phyloP scores from a whole-genome alignment of 768 basidiomycete species.

The Nidula microcarpa region DNA sequence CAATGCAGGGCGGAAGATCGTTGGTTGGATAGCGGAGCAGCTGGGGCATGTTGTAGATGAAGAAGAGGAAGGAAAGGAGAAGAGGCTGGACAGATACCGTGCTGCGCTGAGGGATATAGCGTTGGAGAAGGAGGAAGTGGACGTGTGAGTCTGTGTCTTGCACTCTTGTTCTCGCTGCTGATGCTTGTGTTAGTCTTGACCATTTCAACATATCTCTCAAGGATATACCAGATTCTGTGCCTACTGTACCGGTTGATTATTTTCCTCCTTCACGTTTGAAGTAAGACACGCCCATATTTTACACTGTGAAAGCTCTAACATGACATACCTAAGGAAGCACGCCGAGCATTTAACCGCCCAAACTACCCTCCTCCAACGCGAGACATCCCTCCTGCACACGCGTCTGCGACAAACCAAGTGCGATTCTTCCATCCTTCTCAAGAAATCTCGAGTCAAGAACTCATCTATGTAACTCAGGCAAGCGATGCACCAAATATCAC shows the following conservation, averaged over 20 bases:
- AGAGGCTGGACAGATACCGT: not conserved
- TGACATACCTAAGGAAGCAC: slow-evolving; percentile 13
- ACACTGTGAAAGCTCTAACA: not conserved
- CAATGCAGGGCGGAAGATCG: slow-evolving; percentile 23
- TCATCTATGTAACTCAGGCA: no score
- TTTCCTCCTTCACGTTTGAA: slow-evolving; percentile 13
- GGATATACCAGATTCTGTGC: not conserved
- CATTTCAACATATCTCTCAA: not conserved
- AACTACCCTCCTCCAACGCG: slow-evolving; percentile 19
- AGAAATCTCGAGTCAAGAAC: not conserved
- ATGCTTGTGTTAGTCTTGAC: not conserved
- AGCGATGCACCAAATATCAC: no score
- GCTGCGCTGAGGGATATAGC: slow-evolving; percentile 23
- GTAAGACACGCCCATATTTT: slow-evolving; percentile 5
- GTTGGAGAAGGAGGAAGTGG: slow-evolving; percentile 23
- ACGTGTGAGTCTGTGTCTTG: slow-evolving; percentile 13
- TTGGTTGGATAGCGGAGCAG: slow-evolving; percentile 30
- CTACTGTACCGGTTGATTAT: slow-evolving; percentile 8
- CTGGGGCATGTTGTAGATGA: slow-evolving; percentile 6
- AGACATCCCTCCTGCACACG: slow-evolving; percentile 18
- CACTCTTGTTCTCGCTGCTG: not conserved
- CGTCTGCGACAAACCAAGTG: slow-evolving; percentile 27
- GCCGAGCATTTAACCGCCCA: slow-evolving; percentile 19
- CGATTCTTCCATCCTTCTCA: not conserved
- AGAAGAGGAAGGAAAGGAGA: slow-evolving; percentile 1